Conservation (phyloP, 2,329 filamentous ascomycete species). For the Aureobasidium pullulans region DNA sequence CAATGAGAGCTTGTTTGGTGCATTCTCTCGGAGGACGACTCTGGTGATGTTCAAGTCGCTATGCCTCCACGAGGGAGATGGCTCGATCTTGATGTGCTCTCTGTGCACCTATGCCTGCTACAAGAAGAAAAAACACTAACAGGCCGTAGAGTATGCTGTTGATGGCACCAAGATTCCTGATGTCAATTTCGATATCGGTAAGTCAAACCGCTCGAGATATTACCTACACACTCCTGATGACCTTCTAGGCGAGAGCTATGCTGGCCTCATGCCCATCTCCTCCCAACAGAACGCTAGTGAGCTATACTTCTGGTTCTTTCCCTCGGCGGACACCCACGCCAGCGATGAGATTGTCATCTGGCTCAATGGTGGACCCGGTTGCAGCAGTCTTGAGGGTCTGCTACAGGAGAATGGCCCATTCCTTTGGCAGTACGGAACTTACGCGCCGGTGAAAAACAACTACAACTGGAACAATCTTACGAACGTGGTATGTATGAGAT, state of each 20-base stretch:
- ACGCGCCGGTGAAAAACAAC: conserved; percentile 38
- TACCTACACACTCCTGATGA: not conserved
- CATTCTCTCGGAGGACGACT: too few species aligned
- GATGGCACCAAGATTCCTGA: conserved; percentile 21
- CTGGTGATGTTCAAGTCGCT: too few species aligned
- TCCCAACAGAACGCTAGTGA: conserved; percentile 35
- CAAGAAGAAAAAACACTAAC: not conserved
- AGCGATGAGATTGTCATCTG: conserved; percentile 44
- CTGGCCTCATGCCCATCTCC: conserved; percentile 50
- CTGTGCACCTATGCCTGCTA: too few species aligned
- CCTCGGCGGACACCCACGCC: conserved; percentile 39
- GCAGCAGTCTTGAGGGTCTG: conserved; percentile 39
- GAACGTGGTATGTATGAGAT: conserved; percentile 28
- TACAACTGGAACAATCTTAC: conserved; percentile 36
- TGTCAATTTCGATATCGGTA: conserved; percentile 46
- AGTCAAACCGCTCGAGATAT: conserved; percentile 25
- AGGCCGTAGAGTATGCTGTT: conserved; percentile 15
- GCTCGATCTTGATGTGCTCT: not conserved
- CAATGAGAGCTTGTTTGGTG: not conserved
- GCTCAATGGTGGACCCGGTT: conserved; percentile 38
- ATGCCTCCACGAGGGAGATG: too few species aligned
- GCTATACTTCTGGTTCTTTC: conserved; percentile 50
- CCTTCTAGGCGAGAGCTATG: conserved; percentile 31
- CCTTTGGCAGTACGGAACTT: conserved; percentile 35
- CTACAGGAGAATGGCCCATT: conserved; percentile 43